These are phyloP conservation scores for Solanum stenotomum DNA, from an alignment of 257 asterid species.

Conservation along the genomic window DNA sequence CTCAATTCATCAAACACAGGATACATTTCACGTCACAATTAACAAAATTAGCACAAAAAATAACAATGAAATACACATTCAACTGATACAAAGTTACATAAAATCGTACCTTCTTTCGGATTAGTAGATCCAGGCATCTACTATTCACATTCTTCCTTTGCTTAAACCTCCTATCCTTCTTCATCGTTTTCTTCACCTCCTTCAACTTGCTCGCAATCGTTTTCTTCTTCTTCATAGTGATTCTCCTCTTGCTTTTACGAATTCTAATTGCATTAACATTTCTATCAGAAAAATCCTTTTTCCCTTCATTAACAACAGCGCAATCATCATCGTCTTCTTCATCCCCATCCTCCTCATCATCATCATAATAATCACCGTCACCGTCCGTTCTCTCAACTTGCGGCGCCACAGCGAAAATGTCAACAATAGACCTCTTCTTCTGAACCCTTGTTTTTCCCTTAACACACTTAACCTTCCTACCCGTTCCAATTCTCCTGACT, in stretches of 20 bases:
- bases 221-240: constrained; percentile 8
- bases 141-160: constrained; percentile 17
- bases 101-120: constrained; percentile 35
- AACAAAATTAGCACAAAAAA: background rate
- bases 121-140: constrained; percentile 2
- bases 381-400: constrained; percentile 28
- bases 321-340: background rate
- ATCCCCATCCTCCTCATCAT: background rate
- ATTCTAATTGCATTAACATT: background rate
- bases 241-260: constrained; percentile 19
- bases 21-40: background rate
- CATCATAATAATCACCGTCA: constrained; percentile 13
- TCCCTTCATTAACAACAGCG: background rate
- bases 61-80: background rate
- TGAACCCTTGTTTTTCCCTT: constrained; percentile 35
- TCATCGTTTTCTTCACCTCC: constrained; percentile 20
- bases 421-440: constrained; percentile 67
- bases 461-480: constrained; percentile 1
- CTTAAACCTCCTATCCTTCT: constrained; percentile 15
- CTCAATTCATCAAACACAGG: constrained; percentile 2
- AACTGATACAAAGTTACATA: background rate
- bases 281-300: constrained; percentile 8
- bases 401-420: constrained; percentile 60
- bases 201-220: constrained; percentile 15
- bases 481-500: constrained; percentile 3